phyloP scores from a whole-genome alignment of 352 stramenopile species.

The Phytopythium boreale region DNA sequence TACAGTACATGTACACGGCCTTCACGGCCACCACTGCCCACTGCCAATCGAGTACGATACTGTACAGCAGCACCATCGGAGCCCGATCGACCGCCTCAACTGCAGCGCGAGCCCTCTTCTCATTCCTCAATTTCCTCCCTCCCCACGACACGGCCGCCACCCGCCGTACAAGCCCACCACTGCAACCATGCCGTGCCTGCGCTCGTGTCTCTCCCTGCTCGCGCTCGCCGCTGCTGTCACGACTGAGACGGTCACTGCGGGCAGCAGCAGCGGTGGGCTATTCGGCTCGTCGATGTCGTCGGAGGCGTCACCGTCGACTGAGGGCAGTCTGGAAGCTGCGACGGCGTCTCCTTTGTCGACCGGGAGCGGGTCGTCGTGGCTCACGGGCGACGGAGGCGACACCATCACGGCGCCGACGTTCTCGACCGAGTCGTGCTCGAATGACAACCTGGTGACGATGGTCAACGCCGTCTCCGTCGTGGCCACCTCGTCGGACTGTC shows the following conservation, averaged over 20 bases:
- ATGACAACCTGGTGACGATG: not conserved
- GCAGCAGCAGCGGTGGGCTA: not conserved
- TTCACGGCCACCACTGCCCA: not conserved
- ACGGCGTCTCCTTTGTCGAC: not conserved
- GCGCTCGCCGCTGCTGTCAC: not conserved
- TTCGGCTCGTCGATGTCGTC: not conserved
- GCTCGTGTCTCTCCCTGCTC: not conserved
- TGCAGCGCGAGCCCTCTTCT: not conserved
- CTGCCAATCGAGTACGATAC: not conserved
- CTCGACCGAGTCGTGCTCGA: slow-evolving; percentile 2
- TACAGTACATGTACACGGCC: too few species aligned
- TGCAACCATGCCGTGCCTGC: not conserved
- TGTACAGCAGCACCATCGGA: not conserved
- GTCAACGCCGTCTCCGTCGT: not conserved
- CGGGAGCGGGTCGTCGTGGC: slow-evolving; percentile 2
- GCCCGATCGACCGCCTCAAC: not conserved
- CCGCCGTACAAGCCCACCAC: not conserved
- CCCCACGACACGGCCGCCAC: not conserved
- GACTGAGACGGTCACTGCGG: not conserved
- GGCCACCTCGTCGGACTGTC: not conserved
- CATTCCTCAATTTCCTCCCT: not conserved
- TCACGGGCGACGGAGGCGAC: not conserved
- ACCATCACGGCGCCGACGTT: slow-evolving; percentile 2
- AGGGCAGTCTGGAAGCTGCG: not conserved
- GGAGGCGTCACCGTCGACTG: not conserved